Conservation (phyloP, 2,329 filamentous ascomycete genomes). For the Fusarium albidum region DNA sequence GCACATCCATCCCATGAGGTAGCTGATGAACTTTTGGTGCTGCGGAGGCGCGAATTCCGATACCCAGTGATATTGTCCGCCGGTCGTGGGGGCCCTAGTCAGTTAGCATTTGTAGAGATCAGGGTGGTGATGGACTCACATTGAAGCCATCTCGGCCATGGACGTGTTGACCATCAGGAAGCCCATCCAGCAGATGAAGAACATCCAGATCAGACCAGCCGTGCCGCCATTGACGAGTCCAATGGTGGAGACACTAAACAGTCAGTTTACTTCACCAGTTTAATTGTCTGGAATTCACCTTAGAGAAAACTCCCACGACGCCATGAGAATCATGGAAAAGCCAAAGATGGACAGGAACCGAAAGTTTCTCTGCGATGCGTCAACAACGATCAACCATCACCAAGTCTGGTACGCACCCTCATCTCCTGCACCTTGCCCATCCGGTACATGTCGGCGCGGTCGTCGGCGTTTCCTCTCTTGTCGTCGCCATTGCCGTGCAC, state of each 20-base stretch:
- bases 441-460: constrained; percentile 37
- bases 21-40: constrained; percentile 62
- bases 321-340: constrained; percentile 56
- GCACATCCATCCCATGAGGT: constrained; percentile 57
- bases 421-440: constrained; percentile 36
- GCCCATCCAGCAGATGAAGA: constrained; percentile 49
- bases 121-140: constrained; percentile 35
- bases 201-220: constrained; percentile 56
- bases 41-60: constrained; percentile 59
- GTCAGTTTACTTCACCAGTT: neutral
- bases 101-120: neutral
- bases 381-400: neutral
- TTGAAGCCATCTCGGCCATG: constrained; percentile 60
- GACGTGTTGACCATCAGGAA: constrained; percentile 50
- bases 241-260: constrained; percentile 26
- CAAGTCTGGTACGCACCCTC: constrained; percentile 26
- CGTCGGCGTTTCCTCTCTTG: constrained; percentile 30
- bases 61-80: constrained; percentile 68
- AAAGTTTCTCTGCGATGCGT: constrained; percentile 50
- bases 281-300: constrained; percentile 33
- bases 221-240: constrained; percentile 53
- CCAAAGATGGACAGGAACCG: constrained; percentile 56
- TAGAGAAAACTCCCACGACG: constrained; percentile 53
- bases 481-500: constrained; percentile 25
- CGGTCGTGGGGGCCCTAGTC: constrained; percentile 57